Base-by-base conservation (phyloP, 768 basidiomycete species). In the Chalciporus chontae region DNA sequence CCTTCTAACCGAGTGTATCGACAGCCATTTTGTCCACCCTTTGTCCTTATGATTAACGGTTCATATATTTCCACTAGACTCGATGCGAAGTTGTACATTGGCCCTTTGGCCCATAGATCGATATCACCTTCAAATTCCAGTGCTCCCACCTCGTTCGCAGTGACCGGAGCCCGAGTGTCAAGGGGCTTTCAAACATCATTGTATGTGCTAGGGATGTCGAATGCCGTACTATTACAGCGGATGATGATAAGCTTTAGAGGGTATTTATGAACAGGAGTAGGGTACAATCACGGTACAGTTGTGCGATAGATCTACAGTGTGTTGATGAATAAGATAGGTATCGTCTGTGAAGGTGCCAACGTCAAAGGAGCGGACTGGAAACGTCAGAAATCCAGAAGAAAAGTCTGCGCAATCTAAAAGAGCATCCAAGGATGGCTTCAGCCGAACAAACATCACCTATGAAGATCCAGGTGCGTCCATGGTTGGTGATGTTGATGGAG, bases 1-100 rank as follows among this genome's bases (percentile, higher is more conserved):
- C 26, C 52, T 38, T 27, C 26, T 36, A 24, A 48, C 51, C n/a
- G 31, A 61, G 13, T 69, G 65, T 67, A 67, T 67, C 56, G 44
- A 62, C 63, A 65, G 52, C 40, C 38, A 27, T 49, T 55, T 45
- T 47, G 40, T 37, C 47, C 44, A 17, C 26, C 39, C 40, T 23
- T 52, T 50, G 52, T 53, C 31, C 51, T 54, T 55, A 57, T 57
- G 51, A 50, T 40, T 54, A 59, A 53, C 47, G 56, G 50, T 50
- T 42, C 47, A 10, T 43, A 49, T 13, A 34, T 32, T 23, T 23
- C 32, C 46, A 48, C 34, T 57, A 53, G 39, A 36, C 15, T 46
- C 43, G 13, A 31, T 31, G 45, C 36, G 14, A 34, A 10, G 36
- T 42, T 21, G 40, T n/a, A n/a, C n/a, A n/a, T n/a, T n/a, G n/a